phyloP scores from a whole-genome alignment of 164 flowering plant genomes.

The Aristolochia contorta region DNA sequence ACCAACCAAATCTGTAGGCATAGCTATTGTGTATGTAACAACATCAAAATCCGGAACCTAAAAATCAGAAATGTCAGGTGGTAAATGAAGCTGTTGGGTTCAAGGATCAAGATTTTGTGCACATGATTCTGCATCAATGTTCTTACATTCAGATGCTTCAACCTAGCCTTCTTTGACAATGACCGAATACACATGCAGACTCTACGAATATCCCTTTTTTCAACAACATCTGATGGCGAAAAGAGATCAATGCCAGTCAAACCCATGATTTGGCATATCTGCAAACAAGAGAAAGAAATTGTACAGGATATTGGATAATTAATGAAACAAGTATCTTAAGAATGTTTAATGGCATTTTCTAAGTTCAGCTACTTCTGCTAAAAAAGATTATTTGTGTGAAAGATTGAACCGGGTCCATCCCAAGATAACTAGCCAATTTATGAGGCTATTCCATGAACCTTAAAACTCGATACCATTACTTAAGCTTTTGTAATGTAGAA shows the following conservation, averaged over 20 bases:
- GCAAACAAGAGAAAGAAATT: background rate
- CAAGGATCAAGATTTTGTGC: background rate
- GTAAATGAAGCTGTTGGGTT: no score
- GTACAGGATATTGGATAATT: no score
- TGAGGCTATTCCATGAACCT: no score
- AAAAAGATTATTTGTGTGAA: no score
- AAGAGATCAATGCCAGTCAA: slow-evolving; percentile 57
- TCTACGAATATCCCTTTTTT: slow-evolving; percentile 49
- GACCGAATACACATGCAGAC: slow-evolving; percentile 66
- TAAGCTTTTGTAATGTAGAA: no score
- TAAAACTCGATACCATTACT: no score
- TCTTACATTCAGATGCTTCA: slow-evolving; percentile 38
- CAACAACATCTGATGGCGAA: slow-evolving; percentile 71
- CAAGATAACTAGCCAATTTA: no score
- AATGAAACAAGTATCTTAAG: no score
- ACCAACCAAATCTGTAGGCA: slow-evolving; percentile 62
- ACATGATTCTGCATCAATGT: background rate
- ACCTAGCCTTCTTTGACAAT: slow-evolving; percentile 58
- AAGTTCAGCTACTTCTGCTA: no score
- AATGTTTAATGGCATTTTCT: no score
- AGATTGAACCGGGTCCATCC: no score
- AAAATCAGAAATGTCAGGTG: background rate
- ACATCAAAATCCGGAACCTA: slow-evolving; percentile 76
- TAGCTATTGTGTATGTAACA: slow-evolving; percentile 43
- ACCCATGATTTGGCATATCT: slow-evolving; percentile 62